Base-by-base conservation (phyloP, 768 basidiomycete genomes). In the Lentinula raphanica region DNA sequence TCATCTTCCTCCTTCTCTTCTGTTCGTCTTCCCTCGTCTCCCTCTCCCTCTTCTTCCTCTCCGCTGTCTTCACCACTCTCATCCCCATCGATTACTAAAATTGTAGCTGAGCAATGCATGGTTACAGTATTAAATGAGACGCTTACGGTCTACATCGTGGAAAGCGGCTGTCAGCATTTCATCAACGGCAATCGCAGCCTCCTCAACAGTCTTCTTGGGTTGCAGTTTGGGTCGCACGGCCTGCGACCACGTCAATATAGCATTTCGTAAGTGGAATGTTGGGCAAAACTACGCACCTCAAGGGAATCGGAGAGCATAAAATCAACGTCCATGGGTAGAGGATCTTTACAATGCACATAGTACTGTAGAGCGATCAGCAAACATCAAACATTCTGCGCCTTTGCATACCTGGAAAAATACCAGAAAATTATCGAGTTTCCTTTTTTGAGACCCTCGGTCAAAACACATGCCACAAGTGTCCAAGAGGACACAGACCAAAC, bases 381-480 rank as follows among this genome's bases (percentile, higher is more conserved):
- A 40, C 46, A 8, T 54, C 53, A 12, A 49, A 54, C 40, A 11
- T 29, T 38, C 36, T 25, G n/a, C 27, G 39, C 21, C 23, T 40
- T 17, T 69, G 9, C 11, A 60, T 64, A 94, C 94, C 82, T 98
- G 94, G 72, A 98, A 98, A 74, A 97, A 94, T 13, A 83, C 78
- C 62, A 99, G 73, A 68, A 97, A 96, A 64, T 86, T 88, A 72
- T 98, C 97, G 23, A 99, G 74, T 69, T 95, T 98, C 76, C 89
- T 89, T 71, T 87, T 92, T 69, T 93, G 90, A 4, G 88, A 86
- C 1, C 96, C 97, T 39, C 88, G 85, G 70, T 98, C 96, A 71
- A 99, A 98, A 73, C 96, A 98, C 82, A 95, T 92, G 19, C 96
- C 97, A 68, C 94, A 95, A 0, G 95, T 93, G 71, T 98, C 96